Percentiles rank a stretch among this genome's conserved stretches.
phyloP scores from a whole-genome alignment of 257 asterid species.

The Cordia subcordata region DNA sequence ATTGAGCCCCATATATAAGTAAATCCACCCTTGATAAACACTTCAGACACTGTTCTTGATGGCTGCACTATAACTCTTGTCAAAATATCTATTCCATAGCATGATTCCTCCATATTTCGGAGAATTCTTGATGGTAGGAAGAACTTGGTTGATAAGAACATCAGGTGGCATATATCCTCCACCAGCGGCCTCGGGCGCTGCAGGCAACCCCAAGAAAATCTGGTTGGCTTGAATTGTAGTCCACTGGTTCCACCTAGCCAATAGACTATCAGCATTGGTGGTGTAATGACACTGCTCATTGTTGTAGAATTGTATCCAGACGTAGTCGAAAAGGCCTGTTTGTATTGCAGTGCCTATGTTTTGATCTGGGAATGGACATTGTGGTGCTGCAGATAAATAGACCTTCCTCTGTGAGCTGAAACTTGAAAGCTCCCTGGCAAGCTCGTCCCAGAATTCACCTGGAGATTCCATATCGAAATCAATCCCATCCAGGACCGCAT shows the following conservation, averaged over 20 bases:
- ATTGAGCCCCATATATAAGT: no score
- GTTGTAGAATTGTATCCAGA: constrained; percentile 66
- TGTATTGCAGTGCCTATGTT: constrained; percentile 27
- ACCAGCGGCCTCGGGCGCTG: constrained; percentile 33
- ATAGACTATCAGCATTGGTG: constrained; percentile 16
- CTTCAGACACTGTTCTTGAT: constrained; percentile 30
- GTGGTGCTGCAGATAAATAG: constrained; percentile 51
- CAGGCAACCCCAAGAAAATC: constrained; percentile 61
- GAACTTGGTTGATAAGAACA: constrained; percentile 46
- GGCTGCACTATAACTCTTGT: constrained; percentile 39
- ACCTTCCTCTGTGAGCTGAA: constrained; percentile 29
- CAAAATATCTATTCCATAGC: constrained; percentile 54
- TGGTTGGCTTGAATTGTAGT: constrained; percentile 20
- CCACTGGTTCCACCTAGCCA: constrained; percentile 40
- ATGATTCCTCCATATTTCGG: constrained; percentile 56
- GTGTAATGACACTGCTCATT: constrained; percentile 38
- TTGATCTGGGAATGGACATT: constrained; percentile 45
- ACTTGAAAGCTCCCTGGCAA: constrained; percentile 27
- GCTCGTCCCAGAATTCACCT: constrained; percentile 29
- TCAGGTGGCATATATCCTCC: constrained; percentile 38
- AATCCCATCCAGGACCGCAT: constrained; percentile 46
- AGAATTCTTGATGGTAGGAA: constrained; percentile 41
- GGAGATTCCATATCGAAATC: constrained; percentile 47
- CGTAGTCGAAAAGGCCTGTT: constrained; percentile 47
- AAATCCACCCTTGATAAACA: no score